A percentile compares a stretch with the other conserved stretches of the same genome.
Conservation (phyloP, 257 asterid genomes). For the Rhazya stricta region DNA sequence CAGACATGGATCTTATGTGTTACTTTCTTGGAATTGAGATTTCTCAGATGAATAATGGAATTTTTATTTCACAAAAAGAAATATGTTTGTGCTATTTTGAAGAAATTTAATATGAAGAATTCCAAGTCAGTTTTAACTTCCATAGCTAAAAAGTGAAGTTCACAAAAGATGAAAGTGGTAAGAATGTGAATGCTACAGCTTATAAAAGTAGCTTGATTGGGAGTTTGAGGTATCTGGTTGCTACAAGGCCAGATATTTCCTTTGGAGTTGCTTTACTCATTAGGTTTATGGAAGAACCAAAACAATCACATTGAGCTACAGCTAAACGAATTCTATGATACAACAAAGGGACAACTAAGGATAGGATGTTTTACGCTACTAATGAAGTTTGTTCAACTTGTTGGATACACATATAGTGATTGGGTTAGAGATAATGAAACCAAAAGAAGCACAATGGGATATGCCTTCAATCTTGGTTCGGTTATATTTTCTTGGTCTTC, state of each 20-base stretch:
- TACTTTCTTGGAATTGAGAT: background rate
- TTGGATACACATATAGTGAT: background rate
- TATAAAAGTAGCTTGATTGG: background rate
- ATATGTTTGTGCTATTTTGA: no score
- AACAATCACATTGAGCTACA: background rate
- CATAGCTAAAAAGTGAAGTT: background rate
- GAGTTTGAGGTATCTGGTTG: background rate
- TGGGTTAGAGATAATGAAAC: background rate
- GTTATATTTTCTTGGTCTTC: background rate
- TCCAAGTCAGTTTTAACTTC: background rate
- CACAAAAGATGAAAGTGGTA: background rate
- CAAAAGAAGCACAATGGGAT: background rate
- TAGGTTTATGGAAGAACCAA: background rate
- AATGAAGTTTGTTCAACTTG: background rate
- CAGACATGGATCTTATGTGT: background rate
- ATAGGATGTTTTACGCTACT: background rate
- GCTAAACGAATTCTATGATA: background rate
- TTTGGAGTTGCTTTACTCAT: no score
- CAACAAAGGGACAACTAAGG: background rate
- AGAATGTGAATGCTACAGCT: background rate
- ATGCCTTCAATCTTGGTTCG: background rate
- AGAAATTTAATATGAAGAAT: background rate
- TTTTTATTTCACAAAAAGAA: background rate
- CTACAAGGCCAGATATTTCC: no score
- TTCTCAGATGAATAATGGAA: background rate